These are phyloP conservation scores for Lasiodiplodia citricola DNA, from an alignment of 2,329 filamentous ascomycete species.

Conservation along the genomic window DNA sequence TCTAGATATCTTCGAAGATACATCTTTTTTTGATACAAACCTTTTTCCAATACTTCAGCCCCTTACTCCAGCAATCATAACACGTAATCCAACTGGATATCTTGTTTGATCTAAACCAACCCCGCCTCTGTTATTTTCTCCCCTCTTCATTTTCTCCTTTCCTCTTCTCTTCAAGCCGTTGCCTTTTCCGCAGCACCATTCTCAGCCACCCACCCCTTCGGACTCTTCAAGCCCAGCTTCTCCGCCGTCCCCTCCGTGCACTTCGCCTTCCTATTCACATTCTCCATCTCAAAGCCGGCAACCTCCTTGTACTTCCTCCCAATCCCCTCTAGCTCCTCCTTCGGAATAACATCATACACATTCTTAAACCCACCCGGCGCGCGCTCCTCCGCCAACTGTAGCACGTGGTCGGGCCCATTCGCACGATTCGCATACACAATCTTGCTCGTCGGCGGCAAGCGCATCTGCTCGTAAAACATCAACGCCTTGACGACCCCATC, in stretches of 20 bases:
- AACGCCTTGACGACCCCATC: slow-evolving; percentile 41
- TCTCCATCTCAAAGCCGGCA: slow-evolving; percentile 54
- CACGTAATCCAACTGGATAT: neutral
- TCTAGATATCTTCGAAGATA: neutral
- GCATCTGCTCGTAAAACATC: slow-evolving; percentile 45
- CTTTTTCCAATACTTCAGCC: neutral
- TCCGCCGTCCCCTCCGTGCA: slow-evolving; percentile 40
- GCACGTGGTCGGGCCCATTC: slow-evolving; percentile 54
- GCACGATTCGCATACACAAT: slow-evolving; percentile 55
- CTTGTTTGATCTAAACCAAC: neutral
- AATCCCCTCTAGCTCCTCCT: slow-evolving; percentile 48
- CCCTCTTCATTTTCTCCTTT: neutral
- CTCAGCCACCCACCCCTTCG: slow-evolving; percentile 29
- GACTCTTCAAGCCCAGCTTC: slow-evolving; percentile 32
- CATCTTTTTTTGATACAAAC: neutral
- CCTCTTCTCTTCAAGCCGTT: neutral
- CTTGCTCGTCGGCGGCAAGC: slow-evolving; percentile 51
- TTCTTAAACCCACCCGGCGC: slow-evolving; percentile 45
- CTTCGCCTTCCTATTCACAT: slow-evolving; percentile 48
- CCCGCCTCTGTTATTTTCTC: neutral
- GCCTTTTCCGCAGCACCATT: neutral
- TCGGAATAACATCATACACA: slow-evolving; percentile 49
- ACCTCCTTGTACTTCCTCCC: slow-evolving; percentile 44
- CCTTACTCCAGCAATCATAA: neutral
- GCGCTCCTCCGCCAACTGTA: slow-evolving; percentile 53